A percentile compares a stretch with the other conserved stretches of the same genome.
Conservation (phyloP, 2,329 filamentous ascomycete species). For the Hypomyces rosellus region DNA sequence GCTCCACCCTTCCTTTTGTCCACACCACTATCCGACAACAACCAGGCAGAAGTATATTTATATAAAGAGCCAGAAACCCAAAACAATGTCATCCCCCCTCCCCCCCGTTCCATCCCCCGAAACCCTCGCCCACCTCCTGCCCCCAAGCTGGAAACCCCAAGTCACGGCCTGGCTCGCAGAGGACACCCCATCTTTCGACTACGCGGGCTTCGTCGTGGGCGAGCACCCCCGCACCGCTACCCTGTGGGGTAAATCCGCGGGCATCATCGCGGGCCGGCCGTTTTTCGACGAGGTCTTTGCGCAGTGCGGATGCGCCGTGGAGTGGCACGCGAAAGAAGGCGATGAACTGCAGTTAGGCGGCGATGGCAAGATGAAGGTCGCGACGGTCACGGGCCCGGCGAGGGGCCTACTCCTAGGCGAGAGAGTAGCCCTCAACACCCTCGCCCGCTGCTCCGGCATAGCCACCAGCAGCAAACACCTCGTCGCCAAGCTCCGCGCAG, state of each 20-base stretch:
- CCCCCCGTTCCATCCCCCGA: no score
- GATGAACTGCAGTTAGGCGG: constrained; percentile 54
- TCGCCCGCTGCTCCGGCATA: constrained; percentile 86
- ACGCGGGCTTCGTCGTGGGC: constrained; percentile 94
- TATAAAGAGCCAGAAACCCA: no score
- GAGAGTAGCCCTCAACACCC: constrained; percentile 82
- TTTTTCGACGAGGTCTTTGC: constrained; percentile 93
- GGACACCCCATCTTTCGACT: constrained; percentile 94
- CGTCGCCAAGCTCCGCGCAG: constrained; percentile 49
- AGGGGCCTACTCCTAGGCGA: constrained; percentile 81
- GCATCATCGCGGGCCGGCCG: constrained; percentile 82
- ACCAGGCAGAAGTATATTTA: no score
- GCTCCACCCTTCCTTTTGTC: no score
- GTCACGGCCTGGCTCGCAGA: constrained; percentile 86
- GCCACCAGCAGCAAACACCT: constrained; percentile 61
- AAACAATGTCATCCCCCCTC: background rate
- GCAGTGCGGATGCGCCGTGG: constrained; percentile 84
- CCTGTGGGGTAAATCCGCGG: constrained; percentile 63
- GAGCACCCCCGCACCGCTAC: constrained; percentile 57
- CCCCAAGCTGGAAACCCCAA: constrained; percentile 74
- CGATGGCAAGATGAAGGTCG: constrained; percentile 53
- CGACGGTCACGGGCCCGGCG: constrained; percentile 79
- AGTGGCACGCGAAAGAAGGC: constrained; percentile 82
- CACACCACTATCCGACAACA: no score
- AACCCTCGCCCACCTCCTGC: constrained; percentile 62